Evolutionary conservation across 345 rosid genomes (phyloP), one percentile per base, ranked within the genome.

Genomic region (Pseudoturritis turrita): DNA sequence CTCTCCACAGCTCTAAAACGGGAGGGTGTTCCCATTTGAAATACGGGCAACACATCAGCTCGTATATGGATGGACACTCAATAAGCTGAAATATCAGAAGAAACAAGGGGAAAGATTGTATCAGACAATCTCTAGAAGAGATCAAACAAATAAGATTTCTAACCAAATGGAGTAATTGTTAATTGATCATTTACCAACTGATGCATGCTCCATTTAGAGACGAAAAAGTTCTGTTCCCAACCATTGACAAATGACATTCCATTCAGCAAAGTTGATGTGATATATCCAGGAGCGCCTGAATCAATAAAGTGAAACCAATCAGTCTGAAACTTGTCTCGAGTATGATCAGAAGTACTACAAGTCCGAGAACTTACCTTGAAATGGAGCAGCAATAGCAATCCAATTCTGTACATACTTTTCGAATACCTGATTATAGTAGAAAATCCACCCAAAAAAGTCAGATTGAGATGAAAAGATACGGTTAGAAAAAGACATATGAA

Each of bases 171-270:
- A 15, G 26, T 18, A 4, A 28, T 10, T 7, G 33, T 36, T 33
- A 15, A 50, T 4, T 47, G 46, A 28, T 54, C 21, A 40, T 46
- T n/a, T 81, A 91, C 98, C 95, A 94, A 78, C 72, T 89, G 98
- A 83, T 94, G 98, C 98, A 94, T 91, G 85, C 95, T 94, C 97
- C 98, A 94, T 62, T 91, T 94, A 31, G 98, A 94, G 77, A 94
- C 88, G 78, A 94, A 94, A 73, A 94, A 86, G 64, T 91, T 94
- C 71, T 91, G 97, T 36, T 94, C 95, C 98, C 98, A 94, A 36
- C 98, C 98, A 65, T 94, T 91, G 53, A 91, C 98, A 79, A 94
- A 94, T 9, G 97, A 94, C 95, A 84, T 83, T 70, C 98, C 98
- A 59, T 91, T 94, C n/a, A 94, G 83, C 78, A 94, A 83, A 41